Evolutionary conservation across 2,329 filamentous ascomycete species (phyloP), one percentile per base, ranked within the genome.

Genomic region (Reticulascus tulasneorum): DNA sequence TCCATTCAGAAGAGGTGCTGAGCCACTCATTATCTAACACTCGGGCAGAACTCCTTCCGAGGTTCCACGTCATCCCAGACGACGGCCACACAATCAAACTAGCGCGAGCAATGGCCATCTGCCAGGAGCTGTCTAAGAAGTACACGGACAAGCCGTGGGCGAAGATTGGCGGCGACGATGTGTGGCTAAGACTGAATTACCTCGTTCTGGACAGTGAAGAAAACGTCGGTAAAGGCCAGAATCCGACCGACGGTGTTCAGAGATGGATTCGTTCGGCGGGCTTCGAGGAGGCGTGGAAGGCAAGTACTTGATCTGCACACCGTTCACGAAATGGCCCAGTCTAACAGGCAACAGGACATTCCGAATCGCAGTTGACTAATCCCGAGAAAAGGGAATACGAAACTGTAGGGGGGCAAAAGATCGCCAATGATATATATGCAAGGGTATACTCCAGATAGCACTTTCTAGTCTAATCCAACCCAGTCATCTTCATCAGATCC

Each of bases 41-140:
- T 38, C 33, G 41, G 4, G 9, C 23, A 58, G 67, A 69, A 2
- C 57, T 78, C 4, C 56, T 77, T 7, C 54, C 65, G 2, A 60
- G 69, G 9, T 55, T 80, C 13, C 66, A 70, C 40, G 42, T 45
- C 9, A 52, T 74, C 22, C 18, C 22, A 9, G 90, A 95, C 47
- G 89, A 96, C 58, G 89, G 90, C 0, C 91, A 97, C 60, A 71
- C 79, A 9, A 70, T 81, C 35, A 96, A 96, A 59, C 62, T 94
- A 6, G 69, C 82, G 7, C 69, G 89, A 21, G 82, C 86, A 2
- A 58, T 93, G 13, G 73, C 75, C 5, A 61, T 88, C 49, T 86
- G 78, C 2, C 69, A 82, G 54, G 54, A 67, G 21, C 51, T 72
- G 2, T 73, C 70, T 33, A 49, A 54, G 46, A 55, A 57, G 25